Base-by-base conservation (phyloP, 176 grass and related monocot genomes). In the Rhynchospora breviuscula region DNA sequence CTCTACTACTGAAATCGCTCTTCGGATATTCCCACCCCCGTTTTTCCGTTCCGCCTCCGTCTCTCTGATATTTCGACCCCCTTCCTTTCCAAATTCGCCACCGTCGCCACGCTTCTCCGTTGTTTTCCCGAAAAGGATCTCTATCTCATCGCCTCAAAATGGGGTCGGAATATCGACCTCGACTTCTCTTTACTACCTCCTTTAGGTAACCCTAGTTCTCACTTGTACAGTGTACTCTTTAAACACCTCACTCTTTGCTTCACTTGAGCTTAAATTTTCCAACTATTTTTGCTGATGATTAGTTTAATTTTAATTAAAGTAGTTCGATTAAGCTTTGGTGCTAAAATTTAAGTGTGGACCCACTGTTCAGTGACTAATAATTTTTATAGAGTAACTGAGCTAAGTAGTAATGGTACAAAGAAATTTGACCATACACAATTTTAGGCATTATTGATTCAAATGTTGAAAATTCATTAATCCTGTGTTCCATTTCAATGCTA, bases 151-250 rank as follows among this genome's bases (percentile, higher is more conserved):
- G 53, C n/a, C 8, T 19, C 3, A 80, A 61, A 44, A 61, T 80
- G 54, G 77, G 31, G 77, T 80, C 26, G 52, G 2, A 75, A 75
- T 75, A 75, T 75, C 71, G 71, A 75, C 0, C 71, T 75, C 46
- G n/a, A 75, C n/a, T 14, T 75, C 35, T 15, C 29, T 67, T 67
- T 5, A 43, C 35, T 22, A 76, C 45, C 44, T 61, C 48, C 77
- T 80, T 61, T 43, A 51, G 57, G 57, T 59, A 59, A 59, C 57
- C 77, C 77, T 80, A 80, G 7, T 53, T 49, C 71, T 46, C 47
- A 48, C 40, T 76, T 17, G 21, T 22, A 19, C 19, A 18, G 22
- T 68, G 0, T 40, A 40, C 29, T 70, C 40, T 76, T 76, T 53
- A 76, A 15, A 54, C 19, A 25, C 1, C 22, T 11, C 21, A 77